phyloP scores from a whole-genome alignment of 2,329 filamentous ascomycete species.

The Drechslerella stenobrocha region DNA sequence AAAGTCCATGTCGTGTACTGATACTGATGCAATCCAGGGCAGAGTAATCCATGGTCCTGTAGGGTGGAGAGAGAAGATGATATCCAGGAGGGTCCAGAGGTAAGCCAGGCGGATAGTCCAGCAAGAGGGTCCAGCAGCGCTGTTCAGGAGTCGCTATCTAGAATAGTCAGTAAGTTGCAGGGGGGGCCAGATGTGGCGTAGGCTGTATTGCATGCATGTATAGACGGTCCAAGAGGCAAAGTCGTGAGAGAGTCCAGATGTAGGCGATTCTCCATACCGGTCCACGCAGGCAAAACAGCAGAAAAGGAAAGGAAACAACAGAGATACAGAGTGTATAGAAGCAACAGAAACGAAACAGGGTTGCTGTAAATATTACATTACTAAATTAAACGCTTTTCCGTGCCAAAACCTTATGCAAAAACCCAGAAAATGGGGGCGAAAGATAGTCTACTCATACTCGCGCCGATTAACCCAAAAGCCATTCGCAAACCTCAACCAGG shows the following conservation, averaged over 20 bases:
- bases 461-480: not conserved
- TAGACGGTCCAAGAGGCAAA: constrained; percentile 7
- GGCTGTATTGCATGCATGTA: not conserved
- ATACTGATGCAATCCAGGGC: not conserved
- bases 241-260: not conserved
- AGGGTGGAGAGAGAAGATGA: not conserved
- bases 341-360: constrained; percentile 3
- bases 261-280: constrained; percentile 30
- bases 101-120: not conserved
- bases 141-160: not conserved
- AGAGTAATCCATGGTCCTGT: not conserved
- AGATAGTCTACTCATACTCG: constrained; percentile 7
- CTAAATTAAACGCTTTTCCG: not conserved
- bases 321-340: not conserved
- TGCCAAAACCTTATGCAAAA: not conserved
- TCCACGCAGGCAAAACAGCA: constrained; percentile 29
- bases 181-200: not conserved
- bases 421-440: not conserved
- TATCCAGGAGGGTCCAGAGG: not conserved
- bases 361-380: not conserved
- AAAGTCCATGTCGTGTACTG: constrained; percentile 1
- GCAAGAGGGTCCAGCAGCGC: not conserved
- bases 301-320: not conserved
- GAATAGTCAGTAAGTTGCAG: constrained; percentile 1
- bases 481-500: not conserved